Percentiles rank a stretch among this genome's conserved stretches.
Conservation (phyloP, 352 stramenopile genomes). For the Phytophthora multivora region DNA sequence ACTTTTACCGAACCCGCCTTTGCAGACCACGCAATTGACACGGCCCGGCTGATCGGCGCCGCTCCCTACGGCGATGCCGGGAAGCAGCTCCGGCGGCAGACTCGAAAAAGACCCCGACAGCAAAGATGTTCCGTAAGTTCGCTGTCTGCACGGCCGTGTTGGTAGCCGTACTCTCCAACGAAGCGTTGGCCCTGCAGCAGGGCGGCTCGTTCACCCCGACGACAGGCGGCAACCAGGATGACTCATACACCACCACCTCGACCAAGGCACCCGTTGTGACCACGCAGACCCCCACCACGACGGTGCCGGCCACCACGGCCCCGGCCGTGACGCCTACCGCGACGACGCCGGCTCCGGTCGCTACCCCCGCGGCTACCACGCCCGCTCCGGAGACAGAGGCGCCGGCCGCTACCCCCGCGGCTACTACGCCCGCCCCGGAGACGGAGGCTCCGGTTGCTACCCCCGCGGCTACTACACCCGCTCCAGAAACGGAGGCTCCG, state of each 20-base stretch:
- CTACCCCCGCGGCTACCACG: conserved; percentile 8
- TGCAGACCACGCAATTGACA: conserved; percentile 17
- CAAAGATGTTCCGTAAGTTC: conserved; percentile 48
- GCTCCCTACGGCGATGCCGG: not conserved
- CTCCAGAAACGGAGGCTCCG: not conserved
- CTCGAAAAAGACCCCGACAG: conserved; percentile 44
- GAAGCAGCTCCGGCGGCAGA: conserved; percentile 19
- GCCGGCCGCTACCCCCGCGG: not conserved
- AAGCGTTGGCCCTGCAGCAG: conserved; percentile 29
- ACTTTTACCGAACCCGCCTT: conserved; percentile 32
- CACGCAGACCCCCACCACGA: conserved; percentile 10
- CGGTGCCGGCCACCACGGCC: not conserved
- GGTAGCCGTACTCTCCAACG: conserved; percentile 47
- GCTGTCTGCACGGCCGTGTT: conserved; percentile 47
- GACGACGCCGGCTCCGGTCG: conserved; percentile 5
- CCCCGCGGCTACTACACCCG: not conserved
- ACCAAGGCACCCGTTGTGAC: conserved; percentile 24
- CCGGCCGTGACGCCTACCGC: not conserved
- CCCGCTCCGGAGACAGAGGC: not conserved
- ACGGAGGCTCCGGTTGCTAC: conserved; percentile 9
- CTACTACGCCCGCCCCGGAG: conserved; percentile 12
- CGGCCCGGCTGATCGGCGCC: conserved; percentile 1
- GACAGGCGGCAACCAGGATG: conserved; percentile 13
- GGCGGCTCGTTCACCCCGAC: conserved; percentile 16
- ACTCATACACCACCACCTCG: conserved; percentile 26